Evolutionary conservation across 768 basidiomycete species (phyloP).

Genomic region (Trametes coccinea): DNA sequence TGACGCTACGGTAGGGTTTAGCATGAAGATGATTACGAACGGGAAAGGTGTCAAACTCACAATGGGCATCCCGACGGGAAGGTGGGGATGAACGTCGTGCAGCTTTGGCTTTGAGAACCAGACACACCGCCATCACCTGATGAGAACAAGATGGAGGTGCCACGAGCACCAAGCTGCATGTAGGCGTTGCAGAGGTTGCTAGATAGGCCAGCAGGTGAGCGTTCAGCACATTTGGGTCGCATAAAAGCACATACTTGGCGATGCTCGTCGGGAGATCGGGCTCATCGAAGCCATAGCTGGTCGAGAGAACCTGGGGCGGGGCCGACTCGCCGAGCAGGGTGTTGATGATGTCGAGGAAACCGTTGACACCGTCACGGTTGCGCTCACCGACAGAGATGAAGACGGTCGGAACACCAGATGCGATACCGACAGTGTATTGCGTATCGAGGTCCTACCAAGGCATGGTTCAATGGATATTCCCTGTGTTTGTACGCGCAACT

Average conservation of each 20-base stretch:
- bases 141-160: constrained; percentile 39
- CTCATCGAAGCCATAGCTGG: constrained; percentile 57
- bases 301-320: constrained; percentile 61
- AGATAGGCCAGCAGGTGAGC: not conserved
- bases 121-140: constrained; percentile 42
- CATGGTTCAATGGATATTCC: not conserved
- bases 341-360: constrained; percentile 51
- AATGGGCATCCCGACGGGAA: constrained; percentile 42
- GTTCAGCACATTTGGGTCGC: not conserved
- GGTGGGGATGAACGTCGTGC: constrained; percentile 37
- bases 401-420: constrained; percentile 5
- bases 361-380: constrained; percentile 23
- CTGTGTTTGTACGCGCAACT: not conserved
- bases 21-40: not conserved
- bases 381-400: constrained; percentile 20
- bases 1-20: constrained; percentile 24
- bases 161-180: constrained; percentile 38
- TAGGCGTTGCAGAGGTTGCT: constrained; percentile 39
- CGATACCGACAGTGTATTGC: constrained; percentile 19
- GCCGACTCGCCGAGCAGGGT: constrained; percentile 45
- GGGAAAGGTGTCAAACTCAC: constrained; percentile 19
- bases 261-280: constrained; percentile 23
- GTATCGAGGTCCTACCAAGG: constrained; percentile 32
- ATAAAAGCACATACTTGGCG: constrained; percentile 30
- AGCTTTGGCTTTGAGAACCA: constrained; percentile 30